Conservation (phyloP, 1,284 basidiomycete species). For the Ustilago cynodontis region DNA sequence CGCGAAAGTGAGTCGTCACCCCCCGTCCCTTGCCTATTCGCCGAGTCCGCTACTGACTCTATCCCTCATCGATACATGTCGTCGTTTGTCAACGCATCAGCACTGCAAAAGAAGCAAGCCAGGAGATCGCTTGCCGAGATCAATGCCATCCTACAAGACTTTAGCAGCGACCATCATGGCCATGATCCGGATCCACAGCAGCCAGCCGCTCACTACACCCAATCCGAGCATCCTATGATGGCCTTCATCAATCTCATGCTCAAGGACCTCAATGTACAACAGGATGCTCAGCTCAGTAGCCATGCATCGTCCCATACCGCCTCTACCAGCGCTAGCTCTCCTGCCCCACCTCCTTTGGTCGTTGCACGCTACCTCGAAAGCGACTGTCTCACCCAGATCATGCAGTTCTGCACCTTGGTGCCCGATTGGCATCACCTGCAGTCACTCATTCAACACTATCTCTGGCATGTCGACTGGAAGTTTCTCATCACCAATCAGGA, state of each 20-base stretch:
- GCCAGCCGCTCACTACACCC: neutral
- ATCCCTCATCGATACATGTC: neutral
- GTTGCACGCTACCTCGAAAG: slow-evolving; percentile 25
- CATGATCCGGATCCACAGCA: slow-evolving; percentile 38
- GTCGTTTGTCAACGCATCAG: slow-evolving; percentile 5
- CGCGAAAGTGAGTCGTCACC: slow-evolving; percentile 34
- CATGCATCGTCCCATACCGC: slow-evolving; percentile 23
- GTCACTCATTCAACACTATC: slow-evolving; percentile 29
- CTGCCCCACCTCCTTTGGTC: neutral
- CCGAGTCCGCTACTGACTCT: neutral
- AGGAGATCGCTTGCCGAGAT: slow-evolving; percentile 49
- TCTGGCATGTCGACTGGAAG: slow-evolving; percentile 54
- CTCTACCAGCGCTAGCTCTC: slow-evolving; percentile 11
- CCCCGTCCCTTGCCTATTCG: neutral
- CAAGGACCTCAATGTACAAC: slow-evolving; percentile 39
- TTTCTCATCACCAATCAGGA: slow-evolving; percentile 49
- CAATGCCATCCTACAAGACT: slow-evolving; percentile 35
- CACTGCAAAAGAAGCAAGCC: slow-evolving; percentile 50
- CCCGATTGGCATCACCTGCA: slow-evolving; percentile 38
- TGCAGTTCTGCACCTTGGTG: slow-evolving; percentile 31
- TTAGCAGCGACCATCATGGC: slow-evolving; percentile 4
- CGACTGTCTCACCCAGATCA: slow-evolving; percentile 22
- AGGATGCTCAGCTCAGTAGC: slow-evolving; percentile 15
- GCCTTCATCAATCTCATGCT: slow-evolving; percentile 54
- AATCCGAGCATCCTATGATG: slow-evolving; percentile 44